phyloP scores from a whole-genome alignment of 768 basidiomycete genomes.

The Coprinellus aureogranulatus region DNA sequence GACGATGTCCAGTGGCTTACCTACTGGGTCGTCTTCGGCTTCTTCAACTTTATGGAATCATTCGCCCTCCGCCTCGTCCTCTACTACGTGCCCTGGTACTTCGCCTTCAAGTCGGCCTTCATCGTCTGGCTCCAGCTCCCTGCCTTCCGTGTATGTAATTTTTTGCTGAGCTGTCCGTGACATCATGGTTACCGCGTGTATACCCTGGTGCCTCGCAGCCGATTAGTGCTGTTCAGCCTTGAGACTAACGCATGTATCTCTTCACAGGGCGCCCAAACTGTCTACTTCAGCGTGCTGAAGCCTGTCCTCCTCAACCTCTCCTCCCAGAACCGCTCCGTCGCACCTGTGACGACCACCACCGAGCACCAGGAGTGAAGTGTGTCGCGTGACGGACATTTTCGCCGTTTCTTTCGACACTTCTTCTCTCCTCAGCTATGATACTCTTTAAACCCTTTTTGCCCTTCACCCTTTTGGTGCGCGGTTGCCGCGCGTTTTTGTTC shows the following conservation, averaged over 20 bases:
- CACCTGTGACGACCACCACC: conserved; percentile 51
- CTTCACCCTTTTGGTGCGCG: background rate
- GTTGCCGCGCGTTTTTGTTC: too few relatives aligned
- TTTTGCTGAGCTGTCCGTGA: conserved; percentile 22
- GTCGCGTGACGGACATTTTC: background rate
- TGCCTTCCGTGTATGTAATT: conserved; percentile 68
- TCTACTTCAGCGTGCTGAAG: conserved; percentile 75
- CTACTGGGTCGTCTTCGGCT: conserved; percentile 95
- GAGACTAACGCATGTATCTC: background rate
- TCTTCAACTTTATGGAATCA: conserved; percentile 89
- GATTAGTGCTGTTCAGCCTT: conserved; percentile 13
- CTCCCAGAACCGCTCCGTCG: conserved; percentile 41
- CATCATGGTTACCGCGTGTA: conserved; percentile 14
- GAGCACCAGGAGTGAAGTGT: conserved; percentile 30
- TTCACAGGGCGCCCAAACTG: conserved; percentile 76
- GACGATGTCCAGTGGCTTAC: conserved; percentile 97
- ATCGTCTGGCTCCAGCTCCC: conserved; percentile 91
- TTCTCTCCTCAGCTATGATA: conserved; percentile 2
- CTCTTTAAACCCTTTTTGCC: background rate
- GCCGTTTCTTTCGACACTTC: conserved; percentile 6
- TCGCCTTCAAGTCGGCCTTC: conserved; percentile 86
- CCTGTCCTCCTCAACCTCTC: conserved; percentile 72
- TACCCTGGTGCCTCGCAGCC: conserved; percentile 14
- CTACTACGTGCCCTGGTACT: conserved; percentile 95
- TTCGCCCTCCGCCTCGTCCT: conserved; percentile 80